These are phyloP conservation scores for Papilionanthe hybrid DNA, from an alignment of 116 monocot genomes.

Conservation along the genomic window DNA sequence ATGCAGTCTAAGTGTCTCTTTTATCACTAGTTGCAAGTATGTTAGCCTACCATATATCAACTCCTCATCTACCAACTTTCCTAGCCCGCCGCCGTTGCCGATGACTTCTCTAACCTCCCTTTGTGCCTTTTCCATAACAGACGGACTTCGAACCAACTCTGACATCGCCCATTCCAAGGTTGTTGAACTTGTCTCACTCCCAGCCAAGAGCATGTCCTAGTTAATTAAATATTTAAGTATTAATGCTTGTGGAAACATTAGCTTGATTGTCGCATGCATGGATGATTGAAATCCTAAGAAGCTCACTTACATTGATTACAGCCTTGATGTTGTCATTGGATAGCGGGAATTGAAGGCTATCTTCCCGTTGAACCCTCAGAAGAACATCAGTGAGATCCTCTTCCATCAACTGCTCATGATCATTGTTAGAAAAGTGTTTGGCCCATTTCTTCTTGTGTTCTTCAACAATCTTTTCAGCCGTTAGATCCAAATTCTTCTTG, in stretches of 20 bases:
- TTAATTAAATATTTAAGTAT: neutral
- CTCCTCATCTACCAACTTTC: neutral
- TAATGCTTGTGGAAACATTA: no score
- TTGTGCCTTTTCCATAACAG: neutral
- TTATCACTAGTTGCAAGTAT: neutral
- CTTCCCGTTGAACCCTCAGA: slow-evolving; percentile 8
- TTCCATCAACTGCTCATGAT: neutral
- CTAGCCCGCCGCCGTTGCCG: neutral
- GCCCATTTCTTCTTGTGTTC: neutral
- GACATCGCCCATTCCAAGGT: neutral
- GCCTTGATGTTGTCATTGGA: slow-evolving; percentile 13
- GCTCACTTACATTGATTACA: neutral
- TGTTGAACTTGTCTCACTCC: neutral
- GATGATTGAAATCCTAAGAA: neutral
- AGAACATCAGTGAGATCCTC: slow-evolving; percentile 13
- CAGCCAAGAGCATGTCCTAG: neutral
- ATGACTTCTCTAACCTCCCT: neutral
- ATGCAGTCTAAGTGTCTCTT: neutral
- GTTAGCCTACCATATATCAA: neutral
- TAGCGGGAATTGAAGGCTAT: slow-evolving; percentile 1
- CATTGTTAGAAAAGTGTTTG: neutral
- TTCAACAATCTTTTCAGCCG: slow-evolving; percentile 6
- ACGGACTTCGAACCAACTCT: neutral
- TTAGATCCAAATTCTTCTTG: neutral
- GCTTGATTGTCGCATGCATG: no score